Evolutionary conservation across 2,329 filamentous ascomycete genomes (phyloP).

Genomic region (Diaporthe citriasiana): DNA sequence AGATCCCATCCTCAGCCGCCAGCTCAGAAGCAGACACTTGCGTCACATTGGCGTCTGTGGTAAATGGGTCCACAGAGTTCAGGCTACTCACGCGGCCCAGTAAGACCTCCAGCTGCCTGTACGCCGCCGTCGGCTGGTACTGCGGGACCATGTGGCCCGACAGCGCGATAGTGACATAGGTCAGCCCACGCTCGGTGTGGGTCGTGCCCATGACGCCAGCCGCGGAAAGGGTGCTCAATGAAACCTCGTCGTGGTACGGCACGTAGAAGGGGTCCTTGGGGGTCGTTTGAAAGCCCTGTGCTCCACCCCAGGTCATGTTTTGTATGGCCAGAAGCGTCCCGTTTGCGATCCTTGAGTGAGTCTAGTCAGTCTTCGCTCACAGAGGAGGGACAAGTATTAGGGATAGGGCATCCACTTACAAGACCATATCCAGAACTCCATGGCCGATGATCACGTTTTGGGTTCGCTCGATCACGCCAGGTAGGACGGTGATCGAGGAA

Average conservation of each 20-base stretch:
- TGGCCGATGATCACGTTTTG: constrained; percentile 80
- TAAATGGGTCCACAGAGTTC: constrained; percentile 57
- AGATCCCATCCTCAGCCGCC: constrained; percentile 27
- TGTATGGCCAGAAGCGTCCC: constrained; percentile 79
- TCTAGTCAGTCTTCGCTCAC: constrained; percentile 21
- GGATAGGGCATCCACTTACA: constrained; percentile 48
- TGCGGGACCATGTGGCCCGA: constrained; percentile 78
- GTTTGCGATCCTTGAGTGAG: constrained; percentile 60
- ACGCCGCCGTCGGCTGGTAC: constrained; percentile 77
- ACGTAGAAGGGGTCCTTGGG: constrained; percentile 75
- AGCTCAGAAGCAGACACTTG: constrained; percentile 44
- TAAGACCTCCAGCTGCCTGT: constrained; percentile 81
- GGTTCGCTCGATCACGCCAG: constrained; percentile 78
- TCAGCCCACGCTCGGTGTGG: constrained; percentile 82
- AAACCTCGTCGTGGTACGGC: constrained; percentile 68
- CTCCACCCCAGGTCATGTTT: constrained; percentile 82
- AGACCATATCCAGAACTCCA: constrained; percentile 75
- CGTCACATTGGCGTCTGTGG: constrained; percentile 46
- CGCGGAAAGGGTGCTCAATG: constrained; percentile 63
- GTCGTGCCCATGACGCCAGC: constrained; percentile 78
- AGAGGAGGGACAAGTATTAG: not conserved
- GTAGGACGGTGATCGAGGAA: constrained; percentile 57
- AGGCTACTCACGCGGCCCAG: constrained; percentile 77
- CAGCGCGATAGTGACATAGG: constrained; percentile 74
- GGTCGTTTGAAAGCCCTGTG: constrained; percentile 73